Conservation (phyloP, 2,329 filamentous ascomycete genomes). For the Colletotrichum orbiculare region DNA sequence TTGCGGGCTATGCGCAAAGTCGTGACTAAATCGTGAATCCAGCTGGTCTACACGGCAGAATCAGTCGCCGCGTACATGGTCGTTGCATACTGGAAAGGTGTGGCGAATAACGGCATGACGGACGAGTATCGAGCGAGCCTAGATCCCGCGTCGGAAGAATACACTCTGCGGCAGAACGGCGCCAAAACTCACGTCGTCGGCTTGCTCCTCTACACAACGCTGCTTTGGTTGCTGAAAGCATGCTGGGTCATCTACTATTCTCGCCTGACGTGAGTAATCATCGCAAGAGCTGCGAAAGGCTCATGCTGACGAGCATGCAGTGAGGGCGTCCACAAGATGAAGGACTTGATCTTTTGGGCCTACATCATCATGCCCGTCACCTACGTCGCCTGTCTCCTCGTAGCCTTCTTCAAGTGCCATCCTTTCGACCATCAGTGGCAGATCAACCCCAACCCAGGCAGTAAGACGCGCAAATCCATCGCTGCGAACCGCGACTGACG, state of each 20-base stretch:
- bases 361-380: constrained; percentile 20
- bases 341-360: constrained; percentile 21
- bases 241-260: constrained; percentile 64
- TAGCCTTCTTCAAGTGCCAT: constrained; percentile 56
- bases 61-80: constrained; percentile 48
- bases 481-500: not conserved
- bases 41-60: constrained; percentile 36
- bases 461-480: not conserved
- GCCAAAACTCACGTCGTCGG: constrained; percentile 65
- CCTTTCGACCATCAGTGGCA: constrained; percentile 59
- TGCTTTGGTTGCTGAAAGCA: constrained; percentile 63
- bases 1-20: not conserved
- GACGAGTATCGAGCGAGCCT: constrained; percentile 55
- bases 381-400: constrained; percentile 39
- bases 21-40: not conserved
- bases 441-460: constrained; percentile 51
- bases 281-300: not conserved
- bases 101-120: constrained; percentile 64
- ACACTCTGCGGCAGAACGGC: constrained; percentile 54
- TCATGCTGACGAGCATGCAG: not conserved
- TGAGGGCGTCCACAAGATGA: constrained; percentile 25
- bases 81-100: constrained; percentile 51
- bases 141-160: constrained; percentile 46
- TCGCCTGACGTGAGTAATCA: constrained; percentile 54
- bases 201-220: constrained; percentile 60